phyloP scores from a whole-genome alignment of 2,329 filamentous ascomycete genomes.

The Cladosporium sp. region DNA sequence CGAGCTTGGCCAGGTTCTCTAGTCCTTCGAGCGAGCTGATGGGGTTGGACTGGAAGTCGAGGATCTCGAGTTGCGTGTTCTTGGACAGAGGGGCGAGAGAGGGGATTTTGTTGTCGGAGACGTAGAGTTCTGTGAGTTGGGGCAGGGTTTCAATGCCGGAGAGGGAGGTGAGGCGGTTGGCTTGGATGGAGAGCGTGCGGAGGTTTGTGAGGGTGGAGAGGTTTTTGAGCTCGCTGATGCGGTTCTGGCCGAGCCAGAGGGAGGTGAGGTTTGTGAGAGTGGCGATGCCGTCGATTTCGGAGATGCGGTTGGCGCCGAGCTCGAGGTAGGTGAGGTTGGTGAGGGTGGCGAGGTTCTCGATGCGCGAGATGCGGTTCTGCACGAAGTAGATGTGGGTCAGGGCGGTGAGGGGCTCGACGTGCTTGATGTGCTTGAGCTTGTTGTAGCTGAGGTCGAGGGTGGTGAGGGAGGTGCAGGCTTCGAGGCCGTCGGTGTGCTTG shows the following conservation, averaged over 20 bases:
- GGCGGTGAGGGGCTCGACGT: conserved; percentile 73
- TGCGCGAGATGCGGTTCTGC: conserved; percentile 87
- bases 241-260: conserved; percentile 95
- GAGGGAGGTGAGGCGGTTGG: conserved; percentile 83
- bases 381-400: conserved; percentile 88
- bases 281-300: conserved; percentile 83
- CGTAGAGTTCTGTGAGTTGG: conserved; percentile 87
- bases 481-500: conserved; percentile 79
- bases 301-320: conserved; percentile 86
- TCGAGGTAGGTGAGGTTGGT: conserved; percentile 79
- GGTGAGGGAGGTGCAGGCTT: conserved; percentile 72
- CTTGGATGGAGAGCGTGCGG: conserved; percentile 88
- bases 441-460: conserved; percentile 94
- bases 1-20: conserved; percentile 66
- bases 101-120: conserved; percentile 89
- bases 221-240: conserved; percentile 80
- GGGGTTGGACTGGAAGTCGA: conserved; percentile 90
- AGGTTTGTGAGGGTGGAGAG: conserved; percentile 75
- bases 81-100: conserved; percentile 67
- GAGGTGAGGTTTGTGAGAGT: conserved; percentile 76
- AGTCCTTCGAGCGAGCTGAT: conserved; percentile 74
- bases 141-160: conserved; percentile 71
- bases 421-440: conserved; percentile 98
- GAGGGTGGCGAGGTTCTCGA: conserved; percentile 79
- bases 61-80: conserved; percentile 63